A percentile compares a stretch with the other conserved stretches of the same genome.
Conservation (phyloP, 129 eudicot genomes). For the Scalesia atractyloides region DNA sequence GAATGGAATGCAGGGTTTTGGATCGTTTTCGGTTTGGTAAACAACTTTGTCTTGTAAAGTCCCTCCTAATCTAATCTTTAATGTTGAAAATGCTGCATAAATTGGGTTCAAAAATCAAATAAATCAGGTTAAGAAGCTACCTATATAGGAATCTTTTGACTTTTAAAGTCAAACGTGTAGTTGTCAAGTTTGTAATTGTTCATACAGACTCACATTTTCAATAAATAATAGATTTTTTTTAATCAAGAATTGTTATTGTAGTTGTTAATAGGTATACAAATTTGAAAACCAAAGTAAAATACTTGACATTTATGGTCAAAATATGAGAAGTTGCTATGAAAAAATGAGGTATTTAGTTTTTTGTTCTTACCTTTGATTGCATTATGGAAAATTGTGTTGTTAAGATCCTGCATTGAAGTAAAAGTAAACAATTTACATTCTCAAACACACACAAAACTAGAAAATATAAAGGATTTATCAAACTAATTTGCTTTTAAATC, state of each 20-base stretch:
- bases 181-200: conserved; percentile 11
- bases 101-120: conserved; percentile 1
- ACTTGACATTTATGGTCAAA: conserved; percentile 20
- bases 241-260: neutral
- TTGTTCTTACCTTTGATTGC: conserved; percentile 68
- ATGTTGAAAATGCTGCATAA: conserved; percentile 77
- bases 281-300: conserved; percentile 3
- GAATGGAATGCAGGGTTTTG: conserved; percentile 60
- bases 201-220: conserved; percentile 10
- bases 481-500: too few species aligned
- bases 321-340: neutral
- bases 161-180: conserved; percentile 14
- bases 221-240: neutral
- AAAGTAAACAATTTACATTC: conserved; percentile 3
- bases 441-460: conserved; percentile 18
- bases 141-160: conserved; percentile 4
- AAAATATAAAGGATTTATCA: too few species aligned
- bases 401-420: conserved; percentile 69
- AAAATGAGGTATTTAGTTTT: neutral
- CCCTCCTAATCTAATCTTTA: conserved; percentile 95
- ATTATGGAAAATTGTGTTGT: conserved; percentile 56
- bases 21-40: conserved; percentile 54
- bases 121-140: conserved; percentile 20
- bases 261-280: neutral
- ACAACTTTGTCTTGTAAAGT: conserved; percentile 79